phyloP scores from a whole-genome alignment of 2,329 filamentous ascomycete genomes.

The Fusarium chuoi region DNA sequence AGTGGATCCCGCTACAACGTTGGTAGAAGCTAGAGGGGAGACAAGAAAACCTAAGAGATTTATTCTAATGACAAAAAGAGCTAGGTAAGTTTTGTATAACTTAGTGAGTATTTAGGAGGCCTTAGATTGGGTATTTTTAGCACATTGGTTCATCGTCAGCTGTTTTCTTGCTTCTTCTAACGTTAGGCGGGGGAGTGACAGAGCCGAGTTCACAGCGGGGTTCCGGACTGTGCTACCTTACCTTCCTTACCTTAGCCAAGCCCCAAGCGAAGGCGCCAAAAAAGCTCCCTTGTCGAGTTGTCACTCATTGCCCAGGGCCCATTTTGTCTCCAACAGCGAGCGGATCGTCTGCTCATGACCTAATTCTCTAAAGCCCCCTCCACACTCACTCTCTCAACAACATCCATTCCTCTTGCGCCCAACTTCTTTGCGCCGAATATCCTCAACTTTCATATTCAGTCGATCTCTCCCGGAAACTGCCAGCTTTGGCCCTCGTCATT shows the following conservation, averaged over 20 bases:
- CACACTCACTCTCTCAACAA: constrained; percentile 25
- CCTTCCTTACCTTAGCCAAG: constrained; percentile 16
- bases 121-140: not conserved
- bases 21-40: not conserved
- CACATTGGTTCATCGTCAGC: not conserved
- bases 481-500: constrained; percentile 13
- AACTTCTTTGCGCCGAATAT: not conserved
- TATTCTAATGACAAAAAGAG: not conserved
- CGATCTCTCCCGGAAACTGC: not conserved
- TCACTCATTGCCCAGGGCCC: not conserved
- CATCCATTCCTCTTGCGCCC: constrained; percentile 13
- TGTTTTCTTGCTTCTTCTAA: not conserved
- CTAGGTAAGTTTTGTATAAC: no score
- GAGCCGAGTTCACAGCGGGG: constrained; percentile 30
- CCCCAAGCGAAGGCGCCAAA: constrained; percentile 26
- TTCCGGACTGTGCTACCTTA: not conserved
- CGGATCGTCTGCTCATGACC: constrained; percentile 28
- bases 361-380: constrained; percentile 21
- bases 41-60: not conserved
- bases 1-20: constrained; percentile 14
- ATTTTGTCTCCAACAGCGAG: constrained; percentile 26
- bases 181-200: constrained; percentile 12
- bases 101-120: not conserved
- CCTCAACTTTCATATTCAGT: not conserved
- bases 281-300: constrained; percentile 17